Conservation (phyloP, 179 eudicot species). For the Beta lomatogona region DNA sequence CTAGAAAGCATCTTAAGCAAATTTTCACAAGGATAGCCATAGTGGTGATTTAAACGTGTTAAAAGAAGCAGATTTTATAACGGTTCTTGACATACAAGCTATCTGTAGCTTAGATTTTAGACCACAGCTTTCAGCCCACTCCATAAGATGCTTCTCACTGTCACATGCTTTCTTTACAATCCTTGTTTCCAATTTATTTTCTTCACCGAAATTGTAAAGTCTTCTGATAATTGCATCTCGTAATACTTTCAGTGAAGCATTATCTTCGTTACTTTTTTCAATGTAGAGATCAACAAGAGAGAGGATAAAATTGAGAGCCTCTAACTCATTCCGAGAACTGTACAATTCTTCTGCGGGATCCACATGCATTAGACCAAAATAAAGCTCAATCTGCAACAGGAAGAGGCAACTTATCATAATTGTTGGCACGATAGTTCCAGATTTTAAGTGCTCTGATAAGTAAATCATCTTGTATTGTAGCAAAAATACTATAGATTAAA, state of each 20-base stretch:
- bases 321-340: constrained; percentile 82
- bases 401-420: constrained; percentile 1
- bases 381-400: constrained; percentile 68
- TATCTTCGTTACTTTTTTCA: constrained; percentile 25
- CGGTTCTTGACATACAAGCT: constrained; percentile 55
- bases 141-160: constrained; percentile 53
- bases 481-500: not conserved
- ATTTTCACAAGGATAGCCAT: not conserved
- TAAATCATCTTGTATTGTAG: not conserved
- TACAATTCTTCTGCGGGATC: constrained; percentile 33
- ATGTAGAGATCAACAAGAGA: constrained; percentile 43
- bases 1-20: not conserved
- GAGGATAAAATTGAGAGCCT: constrained; percentile 67
- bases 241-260: constrained; percentile 36
- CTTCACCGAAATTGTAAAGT: constrained; percentile 54
- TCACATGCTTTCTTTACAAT: constrained; percentile 43
- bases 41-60: not conserved
- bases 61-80: not conserved
- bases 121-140: constrained; percentile 76
- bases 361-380: constrained; percentile 52
- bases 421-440: constrained; percentile 2
- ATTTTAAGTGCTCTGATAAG: not conserved
- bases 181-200: constrained; percentile 35
- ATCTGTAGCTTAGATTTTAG: constrained; percentile 64
- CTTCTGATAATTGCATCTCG: constrained; percentile 38